A percentile compares a stretch with the other conserved stretches of the same genome.
phyloP scores from a whole-genome alignment of 2,329 filamentous ascomycete species.

The Diaporthe sp. region DNA sequence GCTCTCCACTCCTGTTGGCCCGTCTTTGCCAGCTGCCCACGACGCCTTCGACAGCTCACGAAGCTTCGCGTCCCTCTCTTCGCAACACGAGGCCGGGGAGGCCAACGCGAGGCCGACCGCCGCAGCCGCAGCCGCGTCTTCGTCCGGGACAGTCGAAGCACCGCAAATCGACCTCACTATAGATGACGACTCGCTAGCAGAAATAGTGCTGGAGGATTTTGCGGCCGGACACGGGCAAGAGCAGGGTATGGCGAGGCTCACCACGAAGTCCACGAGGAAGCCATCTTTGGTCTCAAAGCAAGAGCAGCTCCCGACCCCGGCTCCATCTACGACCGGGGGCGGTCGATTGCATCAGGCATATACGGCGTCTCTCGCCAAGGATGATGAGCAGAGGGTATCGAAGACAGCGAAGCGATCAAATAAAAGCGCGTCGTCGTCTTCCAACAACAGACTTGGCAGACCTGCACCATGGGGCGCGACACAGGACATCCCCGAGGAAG shows the following conservation, averaged over 20 bases:
- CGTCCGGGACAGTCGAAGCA: conserved; percentile 32
- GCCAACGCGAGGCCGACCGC: neutral
- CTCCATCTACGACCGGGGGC: conserved; percentile 50
- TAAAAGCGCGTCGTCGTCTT: conserved; percentile 40
- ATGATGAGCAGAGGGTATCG: conserved; percentile 38
- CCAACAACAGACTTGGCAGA: conserved; percentile 23
- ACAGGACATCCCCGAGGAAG: conserved; percentile 51
- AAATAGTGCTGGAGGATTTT: conserved; percentile 19
- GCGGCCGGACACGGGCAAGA: conserved; percentile 47
- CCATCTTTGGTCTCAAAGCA: conserved; percentile 59
- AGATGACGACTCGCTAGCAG: conserved; percentile 39
- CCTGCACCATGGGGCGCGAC: conserved; percentile 42
- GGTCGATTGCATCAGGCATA: conserved; percentile 54
- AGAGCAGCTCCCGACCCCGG: conserved; percentile 59
- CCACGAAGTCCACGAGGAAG: conserved; percentile 60
- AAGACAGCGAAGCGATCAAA: conserved; percentile 41
- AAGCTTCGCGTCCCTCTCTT: conserved; percentile 44
- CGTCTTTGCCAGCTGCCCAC: conserved; percentile 53
- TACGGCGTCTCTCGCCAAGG: conserved; percentile 50
- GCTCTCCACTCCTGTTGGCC: conserved; percentile 54
- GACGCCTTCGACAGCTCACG: conserved; percentile 46
- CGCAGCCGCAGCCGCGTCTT: conserved; percentile 24
- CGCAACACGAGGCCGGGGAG: conserved; percentile 36
- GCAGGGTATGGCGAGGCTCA: conserved; percentile 61
- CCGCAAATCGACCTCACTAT: conserved; percentile 45